Percentiles rank a stretch among this genome's conserved stretches.
Evolutionary conservation across 495 filamentous ascomycete genomes (phyloP).

Genomic region (Trichoderma asperelloides): DNA sequence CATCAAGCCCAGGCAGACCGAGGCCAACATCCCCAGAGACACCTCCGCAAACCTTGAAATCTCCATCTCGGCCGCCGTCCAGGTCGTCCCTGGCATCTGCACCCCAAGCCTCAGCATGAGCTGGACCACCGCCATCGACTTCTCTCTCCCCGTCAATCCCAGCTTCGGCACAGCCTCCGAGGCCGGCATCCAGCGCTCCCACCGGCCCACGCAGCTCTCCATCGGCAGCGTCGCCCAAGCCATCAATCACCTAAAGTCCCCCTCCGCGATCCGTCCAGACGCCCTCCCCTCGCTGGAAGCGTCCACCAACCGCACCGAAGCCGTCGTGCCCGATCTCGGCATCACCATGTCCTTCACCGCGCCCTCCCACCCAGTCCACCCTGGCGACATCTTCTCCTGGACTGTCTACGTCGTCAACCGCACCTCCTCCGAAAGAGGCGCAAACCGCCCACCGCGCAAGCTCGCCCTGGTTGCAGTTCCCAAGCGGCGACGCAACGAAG

Average conservation of each 20-base stretch:
- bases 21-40: conserved; percentile 43
- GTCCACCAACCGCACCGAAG: conserved; percentile 36
- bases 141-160: conserved; percentile 57
- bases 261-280: conserved; percentile 41
- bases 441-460: conserved; percentile 46
- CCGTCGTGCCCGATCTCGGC: conserved; percentile 50
- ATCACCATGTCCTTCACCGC: conserved; percentile 66
- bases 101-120: conserved; percentile 66
- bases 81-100: conserved; percentile 49
- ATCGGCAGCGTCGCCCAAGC: conserved; percentile 36
- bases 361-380: conserved; percentile 40
- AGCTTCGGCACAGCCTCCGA: conserved; percentile 41
- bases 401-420: conserved; percentile 84
- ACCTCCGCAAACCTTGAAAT: conserved; percentile 45
- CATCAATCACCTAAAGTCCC: conserved; percentile 33
- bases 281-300: conserved; percentile 45
- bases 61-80: conserved; percentile 54
- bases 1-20: conserved; percentile 55
- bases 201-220: conserved; percentile 54
- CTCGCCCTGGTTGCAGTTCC: conserved; percentile 74
- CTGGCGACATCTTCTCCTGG: conserved; percentile 79
- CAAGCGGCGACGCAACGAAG: conserved; percentile 60
- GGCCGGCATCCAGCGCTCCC: conserved; percentile 54
- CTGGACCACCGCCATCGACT: conserved; percentile 78
- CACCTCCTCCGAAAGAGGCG: conserved; percentile 21